These are phyloP conservation scores for Sonneratia caseolaris DNA, from an alignment of 345 rosid genomes.

Conservation along the genomic window DNA sequence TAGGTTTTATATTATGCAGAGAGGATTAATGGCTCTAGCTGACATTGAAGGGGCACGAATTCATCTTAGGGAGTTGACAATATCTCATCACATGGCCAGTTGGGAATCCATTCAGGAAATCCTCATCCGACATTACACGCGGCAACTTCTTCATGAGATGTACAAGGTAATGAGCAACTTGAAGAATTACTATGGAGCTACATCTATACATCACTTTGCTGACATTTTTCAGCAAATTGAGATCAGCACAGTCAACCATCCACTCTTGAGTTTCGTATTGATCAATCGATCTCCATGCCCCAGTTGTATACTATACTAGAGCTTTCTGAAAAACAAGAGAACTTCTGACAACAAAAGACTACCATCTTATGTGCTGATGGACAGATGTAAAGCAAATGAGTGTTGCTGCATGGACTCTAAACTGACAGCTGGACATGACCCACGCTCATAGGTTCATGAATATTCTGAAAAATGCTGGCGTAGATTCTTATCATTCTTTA, in stretches of 20 bases:
- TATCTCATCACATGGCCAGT: slow-evolving; percentile 82
- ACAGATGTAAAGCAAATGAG: not conserved
- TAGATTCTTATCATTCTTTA: slow-evolving; percentile 1
- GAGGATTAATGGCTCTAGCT: slow-evolving; percentile 92
- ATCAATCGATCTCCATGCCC: too few relatives aligned
- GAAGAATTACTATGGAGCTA: not conserved
- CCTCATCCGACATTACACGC: slow-evolving; percentile 68
- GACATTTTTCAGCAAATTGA: not conserved
- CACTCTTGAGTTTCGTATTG: too few relatives aligned
- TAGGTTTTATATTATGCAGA: slow-evolving; percentile 30
- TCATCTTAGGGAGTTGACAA: slow-evolving; percentile 65
- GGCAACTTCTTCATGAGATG: slow-evolving; percentile 89
- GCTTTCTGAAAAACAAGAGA: too few relatives aligned
- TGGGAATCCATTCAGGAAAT: slow-evolving; percentile 90
- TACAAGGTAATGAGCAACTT: slow-evolving; percentile 57
- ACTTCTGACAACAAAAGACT: too few relatives aligned
- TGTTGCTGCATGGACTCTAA: not conserved
- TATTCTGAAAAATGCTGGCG: not conserved
- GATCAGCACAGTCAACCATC: too few relatives aligned
- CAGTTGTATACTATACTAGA: too few relatives aligned
- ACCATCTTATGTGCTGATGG: too few relatives aligned
- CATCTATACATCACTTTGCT: not conserved
- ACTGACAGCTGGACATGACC: too few relatives aligned
- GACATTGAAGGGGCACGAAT: slow-evolving; percentile 93
- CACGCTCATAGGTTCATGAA: too few relatives aligned